phyloP scores from a whole-genome alignment of 805 yeast species.

The Lachancea quebecensis region DNA sequence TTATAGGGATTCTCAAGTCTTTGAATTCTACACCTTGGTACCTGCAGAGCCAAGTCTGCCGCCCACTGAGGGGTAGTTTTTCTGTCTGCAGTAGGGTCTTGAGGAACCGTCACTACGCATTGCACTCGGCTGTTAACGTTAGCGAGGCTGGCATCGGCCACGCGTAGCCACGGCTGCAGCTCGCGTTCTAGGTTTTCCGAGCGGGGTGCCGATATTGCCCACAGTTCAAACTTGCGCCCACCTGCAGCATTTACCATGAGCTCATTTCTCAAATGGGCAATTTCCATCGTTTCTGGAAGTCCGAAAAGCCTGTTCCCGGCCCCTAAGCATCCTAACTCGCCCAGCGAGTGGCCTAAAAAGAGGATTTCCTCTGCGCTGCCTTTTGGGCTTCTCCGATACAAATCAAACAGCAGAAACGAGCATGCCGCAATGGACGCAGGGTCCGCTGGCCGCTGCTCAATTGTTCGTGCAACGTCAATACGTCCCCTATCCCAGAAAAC shows the following conservation, averaged over 20 bases:
- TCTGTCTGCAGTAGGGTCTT: too few relatives aligned
- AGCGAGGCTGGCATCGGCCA: slow-evolving; percentile 18
- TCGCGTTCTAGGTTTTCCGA: slow-evolving; percentile 23
- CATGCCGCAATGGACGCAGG: slow-evolving; percentile 31
- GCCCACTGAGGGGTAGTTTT: slow-evolving; percentile 9
- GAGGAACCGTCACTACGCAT: slow-evolving; percentile 28
- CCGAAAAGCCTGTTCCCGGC: slow-evolving; percentile 23
- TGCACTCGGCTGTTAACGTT: slow-evolving; percentile 29
- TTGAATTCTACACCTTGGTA: slow-evolving; percentile 21
- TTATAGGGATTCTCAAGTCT: slow-evolving; percentile 28
- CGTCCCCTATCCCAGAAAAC: slow-evolving; percentile 19
- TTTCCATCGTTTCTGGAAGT: slow-evolving; percentile 24
- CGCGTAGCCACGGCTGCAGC: slow-evolving; percentile 10
- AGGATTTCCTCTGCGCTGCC: slow-evolving; percentile 2
- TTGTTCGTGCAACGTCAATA: slow-evolving; percentile 12
- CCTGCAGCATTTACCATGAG: slow-evolving; percentile 29
- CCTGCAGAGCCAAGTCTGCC: slow-evolving; percentile 15
- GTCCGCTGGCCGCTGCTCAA: slow-evolving; percentile 22
- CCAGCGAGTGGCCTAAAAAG: slow-evolving; percentile 32
- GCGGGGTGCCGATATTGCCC: slow-evolving; percentile 29
- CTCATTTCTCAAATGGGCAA: slow-evolving; percentile 29
- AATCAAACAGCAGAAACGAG: slow-evolving; percentile 22
- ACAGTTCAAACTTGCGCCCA: slow-evolving; percentile 24
- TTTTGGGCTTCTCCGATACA: background rate
- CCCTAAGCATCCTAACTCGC: slow-evolving; percentile 29